Evolutionary conservation across 805 yeast species (phyloP), one percentile per base, ranked within the genome.

Genomic region (Barnettozyma salicaria): DNA sequence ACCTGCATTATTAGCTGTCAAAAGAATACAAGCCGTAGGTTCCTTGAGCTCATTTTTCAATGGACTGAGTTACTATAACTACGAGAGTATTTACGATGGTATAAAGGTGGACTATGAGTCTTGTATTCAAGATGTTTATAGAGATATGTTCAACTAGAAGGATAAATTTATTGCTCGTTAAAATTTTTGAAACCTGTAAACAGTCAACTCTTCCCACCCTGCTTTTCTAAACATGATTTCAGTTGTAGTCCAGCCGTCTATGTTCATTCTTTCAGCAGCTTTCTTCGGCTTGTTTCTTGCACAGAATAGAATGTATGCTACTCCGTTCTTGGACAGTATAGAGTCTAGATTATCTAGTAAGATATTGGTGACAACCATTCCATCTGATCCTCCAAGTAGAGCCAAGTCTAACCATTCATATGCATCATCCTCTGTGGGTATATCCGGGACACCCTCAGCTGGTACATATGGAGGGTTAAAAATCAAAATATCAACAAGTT

Each of bases 381-480:
- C 98, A 49, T 83, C 80, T 7, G 65, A 64, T 0, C 98, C 98
- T 0, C 98, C 98, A 19, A 81, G 68, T 18, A 92, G 68, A 0
- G 98, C 98, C 39, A 90, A 60, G 55, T 90, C 96, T 1, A 92
- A 65, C 96, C 97, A 88, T 12, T 66, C 64, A 21, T 70, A 67
- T 14, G 74, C 78, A 8, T 68, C 72, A 4, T 65, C 67, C 0
- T 46, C 48, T 0, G 40, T 42, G 0, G 92, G 92, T 2, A 72
- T 47, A 0, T 45, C 52, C 0, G 97, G 97, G 0, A 86, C 82
- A 0, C 52, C 53, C 41, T 78, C 88, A 1, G 90, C 85, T 0
- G 98, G 98, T 1, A 92, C 98, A 55, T 92, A 92, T 0, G 98
- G 98, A 1, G 98, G 98, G 53, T 92, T 92, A 61, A 92, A 92